Percentiles rank a stretch among this genome's conserved stretches.
Conservation (phyloP, 306 rosid species). For the Gynostemma pentaphyllum region DNA sequence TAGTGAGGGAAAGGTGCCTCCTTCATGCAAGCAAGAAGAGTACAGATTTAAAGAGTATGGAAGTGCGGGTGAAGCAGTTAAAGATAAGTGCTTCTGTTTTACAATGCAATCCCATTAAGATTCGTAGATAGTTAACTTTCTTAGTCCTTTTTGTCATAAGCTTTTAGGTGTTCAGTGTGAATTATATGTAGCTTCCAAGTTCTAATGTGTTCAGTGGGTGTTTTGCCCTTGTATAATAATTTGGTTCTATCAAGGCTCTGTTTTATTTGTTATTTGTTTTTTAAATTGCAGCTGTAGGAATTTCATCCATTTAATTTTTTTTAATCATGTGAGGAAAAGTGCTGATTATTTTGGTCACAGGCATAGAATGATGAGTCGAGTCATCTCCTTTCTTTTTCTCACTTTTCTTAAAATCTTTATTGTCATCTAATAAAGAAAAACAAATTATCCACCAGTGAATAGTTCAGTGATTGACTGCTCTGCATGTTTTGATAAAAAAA, state of each 20-base stretch:
- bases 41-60: conserved; percentile 85
- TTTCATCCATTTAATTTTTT: conserved; percentile 2
- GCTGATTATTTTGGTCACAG: no score
- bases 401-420: no score
- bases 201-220: conserved; percentile 26
- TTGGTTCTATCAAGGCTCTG: conserved; percentile 25
- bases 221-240: conserved; percentile 39
- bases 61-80: conserved; percentile 64
- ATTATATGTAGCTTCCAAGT: conserved; percentile 28
- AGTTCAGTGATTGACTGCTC: no score
- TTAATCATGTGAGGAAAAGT: conserved; percentile 1
- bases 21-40: conserved; percentile 80
- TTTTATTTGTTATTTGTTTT: conserved; percentile 16
- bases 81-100: conserved; percentile 86
- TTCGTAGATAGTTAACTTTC: conserved; percentile 32
- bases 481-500: no score
- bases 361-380: no score
- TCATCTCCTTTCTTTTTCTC: no score
- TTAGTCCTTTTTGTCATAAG: conserved; percentile 15
- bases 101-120: conserved; percentile 47
- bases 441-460: no score
- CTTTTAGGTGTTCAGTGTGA: conserved; percentile 57
- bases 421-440: no score
- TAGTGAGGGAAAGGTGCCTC: conserved; percentile 97
- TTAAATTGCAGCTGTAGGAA: conserved; percentile 21